phyloP scores from a whole-genome alignment of 345 rosid genomes.

The Syzygium aqueum region DNA sequence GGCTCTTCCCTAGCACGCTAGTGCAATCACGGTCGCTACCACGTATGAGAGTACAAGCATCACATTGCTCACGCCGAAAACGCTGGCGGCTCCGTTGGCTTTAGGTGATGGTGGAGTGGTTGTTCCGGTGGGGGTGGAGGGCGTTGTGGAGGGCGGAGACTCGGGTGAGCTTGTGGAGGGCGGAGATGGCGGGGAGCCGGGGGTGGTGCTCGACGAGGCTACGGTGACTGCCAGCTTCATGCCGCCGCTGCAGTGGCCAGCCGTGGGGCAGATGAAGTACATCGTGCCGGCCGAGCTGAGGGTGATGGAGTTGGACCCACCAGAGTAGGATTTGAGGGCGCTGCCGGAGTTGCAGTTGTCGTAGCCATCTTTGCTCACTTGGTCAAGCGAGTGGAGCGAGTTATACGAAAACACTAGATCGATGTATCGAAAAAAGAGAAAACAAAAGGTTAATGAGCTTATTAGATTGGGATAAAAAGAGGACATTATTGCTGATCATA shows the following conservation, averaged over 20 bases:
- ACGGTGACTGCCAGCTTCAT: constrained; percentile 45
- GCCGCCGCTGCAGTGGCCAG: constrained; percentile 33
- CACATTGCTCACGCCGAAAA: background rate
- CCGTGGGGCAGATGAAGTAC: constrained; percentile 41
- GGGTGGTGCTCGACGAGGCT: constrained; percentile 9
- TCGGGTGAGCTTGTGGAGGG: background rate
- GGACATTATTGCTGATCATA: background rate
- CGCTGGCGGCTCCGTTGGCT: constrained; percentile 6
- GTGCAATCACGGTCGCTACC: constrained; percentile 8
- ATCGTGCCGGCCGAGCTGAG: constrained; percentile 13
- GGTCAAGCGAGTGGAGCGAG: constrained; percentile 18
- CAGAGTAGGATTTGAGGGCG: constrained; percentile 6
- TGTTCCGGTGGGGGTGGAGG: background rate
- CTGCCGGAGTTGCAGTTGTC: constrained; percentile 19
- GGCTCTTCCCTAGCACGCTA: constrained; percentile 47
- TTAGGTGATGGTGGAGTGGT: constrained; percentile 8
- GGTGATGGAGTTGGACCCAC: constrained; percentile 19
- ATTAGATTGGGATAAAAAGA: background rate
- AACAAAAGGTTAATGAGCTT: background rate
- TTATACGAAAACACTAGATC: constrained; percentile 32
- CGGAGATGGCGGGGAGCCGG: constrained; percentile 6
- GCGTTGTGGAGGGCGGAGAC: background rate
- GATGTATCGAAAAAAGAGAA: background rate
- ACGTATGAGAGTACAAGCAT: constrained; percentile 7
- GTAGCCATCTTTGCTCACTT: constrained; percentile 21